phyloP scores from a whole-genome alignment of 805 yeast genomes.

The Schwanniomyces yamadae region DNA sequence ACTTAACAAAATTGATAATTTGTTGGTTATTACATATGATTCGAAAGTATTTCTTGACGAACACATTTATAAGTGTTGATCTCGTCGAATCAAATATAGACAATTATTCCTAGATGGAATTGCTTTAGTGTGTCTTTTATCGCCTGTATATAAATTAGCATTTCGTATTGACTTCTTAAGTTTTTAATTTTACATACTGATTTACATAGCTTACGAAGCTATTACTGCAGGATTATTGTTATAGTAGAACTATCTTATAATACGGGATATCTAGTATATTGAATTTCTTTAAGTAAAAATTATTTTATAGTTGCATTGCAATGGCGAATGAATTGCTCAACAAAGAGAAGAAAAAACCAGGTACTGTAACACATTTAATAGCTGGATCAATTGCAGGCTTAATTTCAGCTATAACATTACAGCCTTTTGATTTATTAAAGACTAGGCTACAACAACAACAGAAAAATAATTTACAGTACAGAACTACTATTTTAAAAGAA shows the following conservation, averaged over 20 bases:
- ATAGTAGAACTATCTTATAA: no score
- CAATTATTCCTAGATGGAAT: no score
- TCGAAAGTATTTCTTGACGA: constrained; percentile 11
- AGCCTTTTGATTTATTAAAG: constrained; percentile 86
- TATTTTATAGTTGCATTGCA: neutral
- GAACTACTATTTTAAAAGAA: constrained; percentile 37
- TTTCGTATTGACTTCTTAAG: no score
- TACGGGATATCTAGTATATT: no score
- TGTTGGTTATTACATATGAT: constrained; percentile 22
- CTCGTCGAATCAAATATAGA: no score
- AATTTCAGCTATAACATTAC: constrained; percentile 73
- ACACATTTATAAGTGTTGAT: no score
- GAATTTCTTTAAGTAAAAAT: neutral
- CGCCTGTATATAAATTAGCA: no score
- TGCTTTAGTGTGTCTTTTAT: no score
- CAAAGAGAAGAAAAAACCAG: constrained; percentile 3
- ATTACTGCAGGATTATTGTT: no score
- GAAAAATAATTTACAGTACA: constrained; percentile 15
- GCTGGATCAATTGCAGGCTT: constrained; percentile 89
- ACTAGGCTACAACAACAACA: constrained; percentile 68
- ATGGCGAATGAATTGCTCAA: neutral
- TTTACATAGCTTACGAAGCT: no score
- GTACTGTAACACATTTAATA: constrained; percentile 48
- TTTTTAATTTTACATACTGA: no score
- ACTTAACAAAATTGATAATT: constrained; percentile 23